A percentile compares a stretch with the other conserved stretches of the same genome.
These are phyloP conservation scores for Saccharomyces hybrid DNA, from an alignment of 1,139 yeast species.

Conservation along the genomic window DNA sequence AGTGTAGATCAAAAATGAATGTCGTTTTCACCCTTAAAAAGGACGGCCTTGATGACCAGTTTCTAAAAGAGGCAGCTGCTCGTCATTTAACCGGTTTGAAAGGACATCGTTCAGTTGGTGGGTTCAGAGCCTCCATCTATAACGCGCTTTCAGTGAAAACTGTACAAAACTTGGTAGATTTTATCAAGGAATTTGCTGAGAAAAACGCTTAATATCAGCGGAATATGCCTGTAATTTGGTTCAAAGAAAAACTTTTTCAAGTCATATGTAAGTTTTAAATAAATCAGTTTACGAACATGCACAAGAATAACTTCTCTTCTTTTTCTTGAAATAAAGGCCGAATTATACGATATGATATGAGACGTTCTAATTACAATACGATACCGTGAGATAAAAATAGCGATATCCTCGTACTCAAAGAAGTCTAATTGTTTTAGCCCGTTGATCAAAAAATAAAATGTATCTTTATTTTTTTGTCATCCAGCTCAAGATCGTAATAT, in stretches of 20 bases:
- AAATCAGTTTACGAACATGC: neutral
- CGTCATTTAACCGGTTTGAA: slow-evolving; percentile 65
- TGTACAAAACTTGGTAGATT: slow-evolving; percentile 52
- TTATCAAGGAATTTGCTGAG: slow-evolving; percentile 57
- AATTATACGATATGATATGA: slow-evolving; percentile 35
- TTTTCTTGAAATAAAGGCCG: neutral
- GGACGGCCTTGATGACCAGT: slow-evolving; percentile 56
- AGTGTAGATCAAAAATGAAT: slow-evolving; percentile 80
- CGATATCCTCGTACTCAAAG: slow-evolving; percentile 76
- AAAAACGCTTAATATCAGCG: slow-evolving; percentile 14
- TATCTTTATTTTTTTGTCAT: slow-evolving; percentile 23
- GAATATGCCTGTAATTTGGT: neutral
- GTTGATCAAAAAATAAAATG: slow-evolving; percentile 28
- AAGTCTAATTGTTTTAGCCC: slow-evolving; percentile 52
- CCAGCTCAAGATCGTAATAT: slow-evolving; percentile 39
- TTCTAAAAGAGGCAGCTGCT: slow-evolving; percentile 55
- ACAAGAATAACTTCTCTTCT: neutral
- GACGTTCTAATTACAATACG: slow-evolving; percentile 66
- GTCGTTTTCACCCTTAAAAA: slow-evolving; percentile 73
- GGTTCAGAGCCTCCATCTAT: slow-evolving; percentile 87
- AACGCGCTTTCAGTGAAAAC: slow-evolving; percentile 73
- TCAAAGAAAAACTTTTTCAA: neutral
- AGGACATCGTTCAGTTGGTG: slow-evolving; percentile 97
- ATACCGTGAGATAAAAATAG: slow-evolving; percentile 45
- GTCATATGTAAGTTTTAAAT: neutral